Base-by-base conservation (phyloP, 129 eudicot genomes). In the Cynara cardunculus region DNA sequence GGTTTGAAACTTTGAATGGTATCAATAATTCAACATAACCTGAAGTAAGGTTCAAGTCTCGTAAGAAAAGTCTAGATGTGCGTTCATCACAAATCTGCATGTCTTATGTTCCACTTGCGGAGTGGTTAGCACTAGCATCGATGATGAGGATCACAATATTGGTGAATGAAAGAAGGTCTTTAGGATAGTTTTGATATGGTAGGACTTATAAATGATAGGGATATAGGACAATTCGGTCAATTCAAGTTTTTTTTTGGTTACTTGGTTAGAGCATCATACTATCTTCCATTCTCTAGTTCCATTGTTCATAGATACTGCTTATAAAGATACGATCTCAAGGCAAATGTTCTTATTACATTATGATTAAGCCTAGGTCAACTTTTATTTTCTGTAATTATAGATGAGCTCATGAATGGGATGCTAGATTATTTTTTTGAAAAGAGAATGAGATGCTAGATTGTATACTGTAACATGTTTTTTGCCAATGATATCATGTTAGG, bases 381-480 rank as follows among this genome's bases (percentile, higher is more conserved):
- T 18, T 62, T 72, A 1, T 10, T 25, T 80, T 64, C 30, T 72
- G 72, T 2, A n/a, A 34, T 28, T 22, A 56, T 62, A 62, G 68
- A 62, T 26, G 73, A 59, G 56, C 13, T 22, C 37, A 79, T 34
- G 70, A 19, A 32, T n/a, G 65, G 72, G 77, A 59, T 80, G 77
- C 24, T 25, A 80, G 66, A 72, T 53, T 73, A n/a, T n/a, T n/a
- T n/a, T n/a, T n/a, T n/a, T n/a, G n/a, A n/a, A n/a, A n/a, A n/a
- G n/a, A n/a, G n/a, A n/a, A n/a, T n/a, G 65, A 80, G 77, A 59
- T 80, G 77, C 24, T 25, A 80, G 66, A 72, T 53, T 73, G 32
- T 25, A 34, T 61, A 16, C 65, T 44, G 18, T 72, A 27, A 71
- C 2, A 10, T 49, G 24, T 61, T 70, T 24, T 49, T n/a, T 31